Percentiles rank a stretch among this genome's conserved stretches.
Conservation (phyloP, 2,329 filamentous ascomycete species). For the Stenocarpella maydis region DNA sequence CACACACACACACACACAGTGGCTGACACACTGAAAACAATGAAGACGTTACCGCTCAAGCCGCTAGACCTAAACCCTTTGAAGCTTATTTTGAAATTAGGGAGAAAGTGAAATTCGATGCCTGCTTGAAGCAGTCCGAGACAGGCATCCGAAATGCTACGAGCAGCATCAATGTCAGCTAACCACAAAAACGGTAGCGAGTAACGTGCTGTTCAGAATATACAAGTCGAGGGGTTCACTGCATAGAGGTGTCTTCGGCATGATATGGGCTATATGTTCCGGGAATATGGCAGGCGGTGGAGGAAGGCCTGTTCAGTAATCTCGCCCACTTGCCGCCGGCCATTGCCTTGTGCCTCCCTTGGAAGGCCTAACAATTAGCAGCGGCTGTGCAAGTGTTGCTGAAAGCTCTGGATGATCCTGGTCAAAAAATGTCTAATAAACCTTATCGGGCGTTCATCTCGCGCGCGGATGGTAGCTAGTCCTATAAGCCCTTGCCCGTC, state of each 20-base stretch:
- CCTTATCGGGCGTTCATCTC: conserved; percentile 14
- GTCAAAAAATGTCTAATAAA: not conserved
- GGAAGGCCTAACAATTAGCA: not conserved
- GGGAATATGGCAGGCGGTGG: no score
- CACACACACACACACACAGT: no score
- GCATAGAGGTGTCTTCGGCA: no score
- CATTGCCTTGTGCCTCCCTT: not conserved
- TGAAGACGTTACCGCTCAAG: conserved; percentile 33
- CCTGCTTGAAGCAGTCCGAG: conserved; percentile 12
- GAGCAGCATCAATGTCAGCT: conserved; percentile 16
- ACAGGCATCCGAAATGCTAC: not conserved
- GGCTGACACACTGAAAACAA: conserved; percentile 34
- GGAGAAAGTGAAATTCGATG: conserved; percentile 1
- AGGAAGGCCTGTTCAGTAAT: not conserved
- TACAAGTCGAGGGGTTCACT: not conserved
- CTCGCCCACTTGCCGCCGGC: no score
- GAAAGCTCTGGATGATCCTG: not conserved
- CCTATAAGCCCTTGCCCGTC: not conserved
- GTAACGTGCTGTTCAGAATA: no score
- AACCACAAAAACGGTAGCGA: not conserved
- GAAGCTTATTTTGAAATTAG: conserved; percentile 10
- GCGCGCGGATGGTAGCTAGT: not conserved
- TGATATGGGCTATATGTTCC: no score
- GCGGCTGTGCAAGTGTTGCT: not conserved
- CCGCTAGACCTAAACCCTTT: conserved; percentile 18